Evolutionary conservation across 2,329 filamentous ascomycete genomes (phyloP).

Genomic region (Rhynchosporium secalis): DNA sequence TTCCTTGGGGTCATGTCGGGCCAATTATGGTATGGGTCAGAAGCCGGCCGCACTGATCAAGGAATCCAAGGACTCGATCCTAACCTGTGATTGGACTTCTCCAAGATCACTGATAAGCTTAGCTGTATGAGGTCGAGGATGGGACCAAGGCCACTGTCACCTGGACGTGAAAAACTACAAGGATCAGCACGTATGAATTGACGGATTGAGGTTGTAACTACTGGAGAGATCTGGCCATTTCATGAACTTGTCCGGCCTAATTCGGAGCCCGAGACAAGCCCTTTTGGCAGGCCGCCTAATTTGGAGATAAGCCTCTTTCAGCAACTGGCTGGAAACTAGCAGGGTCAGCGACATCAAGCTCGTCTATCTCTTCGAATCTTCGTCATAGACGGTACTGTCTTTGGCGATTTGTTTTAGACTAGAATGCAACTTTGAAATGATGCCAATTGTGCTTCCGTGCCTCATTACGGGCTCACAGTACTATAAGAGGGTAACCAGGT

Average conservation of each 20-base stretch:
- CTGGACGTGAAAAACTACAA: not conserved
- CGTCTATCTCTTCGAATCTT: conserved; percentile 7
- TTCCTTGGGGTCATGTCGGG: conserved; percentile 6
- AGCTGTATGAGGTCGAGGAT: not conserved
- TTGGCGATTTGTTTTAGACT: too few species aligned
- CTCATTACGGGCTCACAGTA: too few species aligned
- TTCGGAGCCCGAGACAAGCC: conserved; percentile 3
- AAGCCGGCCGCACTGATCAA: not conserved
- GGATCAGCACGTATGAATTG: not conserved
- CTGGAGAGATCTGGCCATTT: conserved; percentile 10
- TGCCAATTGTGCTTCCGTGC: too few species aligned
- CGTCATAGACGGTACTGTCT: not conserved
- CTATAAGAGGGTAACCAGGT: too few species aligned
- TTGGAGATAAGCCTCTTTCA: conserved; percentile 7
- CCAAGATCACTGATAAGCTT: conserved; percentile 4
- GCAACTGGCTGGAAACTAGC: not conserved
- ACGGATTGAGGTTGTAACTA: conserved; percentile 4
- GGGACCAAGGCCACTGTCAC: not conserved
- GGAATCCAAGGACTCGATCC: not conserved
- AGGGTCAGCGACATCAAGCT: conserved; percentile 3
- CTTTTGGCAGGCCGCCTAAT: conserved; percentile 10
- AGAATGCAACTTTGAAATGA: too few species aligned
- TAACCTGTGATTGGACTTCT: conserved; percentile 2
- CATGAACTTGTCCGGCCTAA: conserved; percentile 9
- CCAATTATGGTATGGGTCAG: not conserved